These are phyloP conservation scores for Tetrahymena thermophila DNA, from an alignment of 73 alveolate species.

Conservation along the genomic window DNA sequence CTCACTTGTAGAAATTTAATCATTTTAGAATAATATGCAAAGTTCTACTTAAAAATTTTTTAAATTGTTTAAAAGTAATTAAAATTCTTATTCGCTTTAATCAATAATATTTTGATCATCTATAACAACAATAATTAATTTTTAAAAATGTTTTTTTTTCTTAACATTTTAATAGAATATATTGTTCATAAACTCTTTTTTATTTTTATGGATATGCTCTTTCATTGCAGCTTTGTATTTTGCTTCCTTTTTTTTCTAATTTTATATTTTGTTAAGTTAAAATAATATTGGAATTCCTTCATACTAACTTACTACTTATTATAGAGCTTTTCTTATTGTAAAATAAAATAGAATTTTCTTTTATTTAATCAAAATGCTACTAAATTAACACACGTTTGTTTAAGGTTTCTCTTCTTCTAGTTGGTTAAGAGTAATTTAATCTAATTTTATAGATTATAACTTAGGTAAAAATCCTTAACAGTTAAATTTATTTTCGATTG, in stretches of 20 bases:
- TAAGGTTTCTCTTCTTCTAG: neutral
- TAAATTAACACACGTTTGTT: neutral
- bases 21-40: neutral
- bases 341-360: neutral
- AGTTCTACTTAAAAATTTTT: neutral
- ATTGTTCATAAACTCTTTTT: neutral
- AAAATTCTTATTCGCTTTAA: neutral
- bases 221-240: neutral
- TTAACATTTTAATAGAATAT: neutral
- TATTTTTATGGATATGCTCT: neutral
- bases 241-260: too few relatives aligned
- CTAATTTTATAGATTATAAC: neutral
- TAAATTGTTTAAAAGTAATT: neutral
- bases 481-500: too few relatives aligned
- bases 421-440: too few relatives aligned
- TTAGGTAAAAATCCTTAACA: too few relatives aligned
- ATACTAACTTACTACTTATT: neutral
- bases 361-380: neutral
- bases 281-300: neutral
- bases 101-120: neutral
- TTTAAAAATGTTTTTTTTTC: neutral
- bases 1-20: neutral
- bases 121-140: neutral
- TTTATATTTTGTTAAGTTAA: too few relatives aligned
- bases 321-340: neutral